Base-by-base conservation (phyloP, 768 basidiomycete species). In the Leucocoprinus birnbaumii region DNA sequence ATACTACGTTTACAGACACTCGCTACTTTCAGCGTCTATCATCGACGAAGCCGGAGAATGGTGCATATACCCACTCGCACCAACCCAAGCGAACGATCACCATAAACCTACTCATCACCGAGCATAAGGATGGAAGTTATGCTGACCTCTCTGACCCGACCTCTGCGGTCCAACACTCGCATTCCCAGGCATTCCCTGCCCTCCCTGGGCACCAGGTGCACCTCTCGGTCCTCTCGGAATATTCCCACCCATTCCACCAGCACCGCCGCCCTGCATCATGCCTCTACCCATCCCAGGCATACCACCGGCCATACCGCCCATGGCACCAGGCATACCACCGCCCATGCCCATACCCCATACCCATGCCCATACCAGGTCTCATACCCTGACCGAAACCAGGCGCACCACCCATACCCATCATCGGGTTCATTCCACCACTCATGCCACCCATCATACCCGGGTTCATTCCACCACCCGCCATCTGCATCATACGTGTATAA, bases 401-500 rank as follows among this genome's bases (percentile, higher is more conserved):
- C 34, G 63, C 74, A 63, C 71, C 74, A 8, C 70, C 73, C 73
- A 79, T 77, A 22, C 52, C 68, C 72, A 68, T 66, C 67, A 68
- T 68, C 4, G 67, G 65, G 56, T 68, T 68, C 71, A 74, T 73
- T 3, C 68, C 72, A 59, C 75, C 77, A n/a, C n/a, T n/a, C 63
- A 74, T 76, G 11, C 74, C 78, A 76, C 80, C 80, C 82, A 86
- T 85, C 66, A 77, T 80, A 3, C 79, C 79, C 63, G 81, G 80
- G 72, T 80, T 77, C 48, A 67, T 70, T 2, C 78, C 79, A 0
- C 75, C 84, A 35, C 83, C 81, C 46, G 89, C 82, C 75, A 91
- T 88, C 65, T 87, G 85, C 78, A 92, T 88, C 96, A 98, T 98
- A 58, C 93, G 88, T 34, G 94, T 92, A 72, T 97, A 98, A 56